Evolutionary conservation across 805 yeast species (phyloP).

Genomic region (Zygotorulaspora florentina): DNA sequence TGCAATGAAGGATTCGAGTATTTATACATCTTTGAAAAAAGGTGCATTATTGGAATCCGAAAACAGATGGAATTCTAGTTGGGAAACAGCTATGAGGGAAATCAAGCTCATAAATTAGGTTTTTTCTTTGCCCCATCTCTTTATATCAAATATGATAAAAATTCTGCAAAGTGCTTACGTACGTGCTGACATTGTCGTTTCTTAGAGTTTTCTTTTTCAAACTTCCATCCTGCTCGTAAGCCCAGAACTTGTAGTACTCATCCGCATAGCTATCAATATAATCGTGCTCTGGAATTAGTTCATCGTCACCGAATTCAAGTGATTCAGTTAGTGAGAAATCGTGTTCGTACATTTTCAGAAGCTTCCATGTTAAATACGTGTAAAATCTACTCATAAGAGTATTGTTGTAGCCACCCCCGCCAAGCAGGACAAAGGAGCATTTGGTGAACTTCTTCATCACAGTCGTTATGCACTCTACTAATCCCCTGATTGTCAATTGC

Average conservation of each 20-base stretch:
- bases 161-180: constrained; percentile 4
- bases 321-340: constrained; percentile 1
- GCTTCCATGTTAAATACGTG: constrained; percentile 34
- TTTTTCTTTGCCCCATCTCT: background rate
- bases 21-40: constrained; percentile 42
- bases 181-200: constrained; percentile 28
- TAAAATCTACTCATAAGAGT: constrained; percentile 60
- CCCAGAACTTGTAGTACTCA: constrained; percentile 50
- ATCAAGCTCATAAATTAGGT: constrained; percentile 18
- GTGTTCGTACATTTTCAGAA: constrained; percentile 13
- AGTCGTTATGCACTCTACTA: constrained; percentile 35
- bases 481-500: constrained; percentile 58
- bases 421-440: constrained; percentile 41
- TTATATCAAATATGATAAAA: constrained; percentile 5
- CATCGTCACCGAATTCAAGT: constrained; percentile 34
- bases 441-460: constrained; percentile 26
- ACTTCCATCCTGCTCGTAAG: constrained; percentile 35
- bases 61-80: constrained; percentile 69
- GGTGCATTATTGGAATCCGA: constrained; percentile 76
- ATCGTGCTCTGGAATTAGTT: constrained; percentile 51
- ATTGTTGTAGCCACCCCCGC: constrained; percentile 77
- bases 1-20: constrained; percentile 33
- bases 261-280: constrained; percentile 40
- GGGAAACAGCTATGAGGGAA: constrained; percentile 45
- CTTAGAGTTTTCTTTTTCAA: constrained; percentile 29